Conservation (phyloP, 2,329 filamentous ascomycete genomes). For the Diaporthe nobilis region DNA sequence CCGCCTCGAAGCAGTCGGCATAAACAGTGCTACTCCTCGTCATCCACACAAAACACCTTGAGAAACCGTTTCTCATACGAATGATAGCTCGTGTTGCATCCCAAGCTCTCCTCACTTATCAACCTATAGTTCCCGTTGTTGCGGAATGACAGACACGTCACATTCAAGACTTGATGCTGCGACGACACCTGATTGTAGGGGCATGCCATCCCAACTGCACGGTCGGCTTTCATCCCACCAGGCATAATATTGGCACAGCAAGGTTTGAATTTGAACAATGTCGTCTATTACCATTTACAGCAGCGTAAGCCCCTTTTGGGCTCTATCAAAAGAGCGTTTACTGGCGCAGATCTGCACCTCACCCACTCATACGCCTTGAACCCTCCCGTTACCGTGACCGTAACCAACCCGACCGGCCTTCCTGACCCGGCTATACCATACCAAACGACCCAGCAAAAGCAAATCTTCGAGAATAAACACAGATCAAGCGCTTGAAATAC, state of each 20-base stretch:
- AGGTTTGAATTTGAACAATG: neutral
- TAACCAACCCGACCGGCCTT: neutral
- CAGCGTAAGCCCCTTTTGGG: constrained; percentile 1
- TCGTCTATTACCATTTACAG: constrained; percentile 28
- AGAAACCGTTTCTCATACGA: neutral
- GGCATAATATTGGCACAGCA: neutral
- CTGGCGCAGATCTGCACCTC: neutral
- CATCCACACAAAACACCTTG: neutral
- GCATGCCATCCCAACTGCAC: neutral
- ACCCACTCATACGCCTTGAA: constrained; percentile 18
- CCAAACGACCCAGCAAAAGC: constrained; percentile 5
- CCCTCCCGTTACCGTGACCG: neutral
- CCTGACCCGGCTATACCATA: neutral
- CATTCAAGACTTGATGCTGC: neutral
- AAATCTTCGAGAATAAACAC: neutral
- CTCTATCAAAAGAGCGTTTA: constrained; percentile 8
- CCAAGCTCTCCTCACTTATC: neutral
- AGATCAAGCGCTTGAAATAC: constrained; percentile 32
- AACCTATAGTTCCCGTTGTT: neutral
- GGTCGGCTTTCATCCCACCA: neutral
- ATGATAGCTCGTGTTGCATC: neutral
- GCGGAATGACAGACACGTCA: too few species aligned
- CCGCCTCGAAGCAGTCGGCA: neutral
- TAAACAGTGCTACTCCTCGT: neutral
- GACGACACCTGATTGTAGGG: too few species aligned